Conservation (phyloP, 2,329 filamentous ascomycete species). For the Fusarium sp. region DNA sequence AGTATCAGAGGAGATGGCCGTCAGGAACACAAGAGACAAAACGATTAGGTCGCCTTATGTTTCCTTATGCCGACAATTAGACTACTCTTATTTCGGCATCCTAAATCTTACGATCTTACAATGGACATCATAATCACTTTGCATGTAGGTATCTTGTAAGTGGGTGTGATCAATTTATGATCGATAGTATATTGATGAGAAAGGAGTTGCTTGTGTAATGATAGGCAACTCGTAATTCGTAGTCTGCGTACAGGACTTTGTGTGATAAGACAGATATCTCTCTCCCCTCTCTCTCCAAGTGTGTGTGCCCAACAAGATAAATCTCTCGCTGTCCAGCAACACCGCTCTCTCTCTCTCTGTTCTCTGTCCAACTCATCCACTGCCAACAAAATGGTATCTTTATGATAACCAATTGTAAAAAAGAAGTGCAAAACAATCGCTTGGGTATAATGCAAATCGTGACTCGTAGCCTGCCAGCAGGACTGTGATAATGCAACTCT, state of each 20-base stretch:
- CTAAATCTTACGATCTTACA: not conserved
- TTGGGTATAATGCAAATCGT: not conserved
- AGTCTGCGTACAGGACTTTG: not conserved
- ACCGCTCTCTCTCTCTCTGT: too few species aligned
- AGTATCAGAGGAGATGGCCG: too few species aligned
- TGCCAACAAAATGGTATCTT: not conserved
- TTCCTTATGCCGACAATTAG: not conserved
- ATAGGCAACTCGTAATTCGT: not conserved
- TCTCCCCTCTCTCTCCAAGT: too few species aligned
- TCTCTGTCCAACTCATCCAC: not conserved
- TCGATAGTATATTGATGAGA: not conserved
- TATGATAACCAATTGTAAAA: not conserved
- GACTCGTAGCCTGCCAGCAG: not conserved
- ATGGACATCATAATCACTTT: not conserved
- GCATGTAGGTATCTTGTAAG: not conserved
- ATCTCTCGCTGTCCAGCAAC: too few species aligned
- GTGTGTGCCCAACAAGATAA: too few species aligned
- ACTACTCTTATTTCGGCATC: not conserved
- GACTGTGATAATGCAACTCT: not conserved
- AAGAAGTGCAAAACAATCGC: not conserved
- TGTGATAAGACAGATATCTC: too few species aligned
- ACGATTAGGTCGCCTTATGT: fast-evolving
- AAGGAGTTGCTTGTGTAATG: not conserved
- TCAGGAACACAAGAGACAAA: not conserved
- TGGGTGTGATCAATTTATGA: not conserved